Conservation (phyloP, 176 grass and related monocot genomes). For the Puccinellia tenuiflora region DNA sequence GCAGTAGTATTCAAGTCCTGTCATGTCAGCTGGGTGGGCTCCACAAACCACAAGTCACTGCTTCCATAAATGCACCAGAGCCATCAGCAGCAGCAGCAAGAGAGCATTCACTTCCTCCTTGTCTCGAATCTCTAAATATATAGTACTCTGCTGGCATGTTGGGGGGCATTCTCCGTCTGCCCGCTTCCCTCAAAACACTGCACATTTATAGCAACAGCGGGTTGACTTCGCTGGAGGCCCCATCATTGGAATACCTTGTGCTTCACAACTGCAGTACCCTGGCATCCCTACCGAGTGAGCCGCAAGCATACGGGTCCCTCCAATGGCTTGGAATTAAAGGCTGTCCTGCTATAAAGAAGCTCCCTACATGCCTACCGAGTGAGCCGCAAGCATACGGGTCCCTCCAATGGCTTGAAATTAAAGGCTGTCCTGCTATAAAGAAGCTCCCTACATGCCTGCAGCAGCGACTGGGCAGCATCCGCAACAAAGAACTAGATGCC, state of each 20-base stretch:
- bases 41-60: background rate
- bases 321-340: rapidly evolving
- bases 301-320: background rate
- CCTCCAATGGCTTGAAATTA: rapidly evolving
- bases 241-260: rapidly evolving
- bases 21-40: background rate
- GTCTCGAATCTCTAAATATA: rapidly evolving
- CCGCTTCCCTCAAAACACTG: background rate
- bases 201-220: rapidly evolving
- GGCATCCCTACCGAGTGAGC: background rate
- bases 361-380: background rate
- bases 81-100: background rate
- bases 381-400: background rate
- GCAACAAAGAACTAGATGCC: rapidly evolving
- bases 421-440: background rate
- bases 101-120: background rate
- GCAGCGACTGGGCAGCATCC: background rate
- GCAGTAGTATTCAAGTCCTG: background rate
- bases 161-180: background rate
- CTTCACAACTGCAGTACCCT: background rate
- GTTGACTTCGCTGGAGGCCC: background rate
- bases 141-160: rapidly evolving
- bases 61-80: background rate
- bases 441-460: background rate
- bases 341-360: background rate